Evolutionary conservation across 2,329 filamentous ascomycete genomes (phyloP).

Genomic region (Endocalyx cinctus): DNA sequence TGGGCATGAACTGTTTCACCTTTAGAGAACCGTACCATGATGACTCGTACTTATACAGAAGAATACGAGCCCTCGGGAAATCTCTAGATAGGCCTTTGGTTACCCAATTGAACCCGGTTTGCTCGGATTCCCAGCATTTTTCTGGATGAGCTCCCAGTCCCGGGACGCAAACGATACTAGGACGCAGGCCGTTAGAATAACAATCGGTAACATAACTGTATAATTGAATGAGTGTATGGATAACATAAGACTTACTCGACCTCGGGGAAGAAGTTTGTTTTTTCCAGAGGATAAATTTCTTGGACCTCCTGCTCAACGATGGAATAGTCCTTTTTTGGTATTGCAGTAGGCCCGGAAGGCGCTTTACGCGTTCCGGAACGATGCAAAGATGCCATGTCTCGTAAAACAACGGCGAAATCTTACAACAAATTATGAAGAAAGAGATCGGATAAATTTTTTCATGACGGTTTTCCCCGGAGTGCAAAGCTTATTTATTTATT

Average conservation of each 20-base stretch:
- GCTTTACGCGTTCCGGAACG: conserved; percentile 21
- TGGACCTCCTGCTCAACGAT: conserved; percentile 34
- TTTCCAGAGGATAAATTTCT: conserved; percentile 31
- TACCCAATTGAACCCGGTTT: conserved; percentile 31
- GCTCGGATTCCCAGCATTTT: conserved; percentile 27
- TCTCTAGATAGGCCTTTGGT: conserved; percentile 23
- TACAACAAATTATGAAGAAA: no score
- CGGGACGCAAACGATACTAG: conserved; percentile 32
- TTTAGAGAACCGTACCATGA: conserved; percentile 26
- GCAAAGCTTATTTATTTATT: no score
- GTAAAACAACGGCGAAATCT: no score
- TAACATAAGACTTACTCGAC: conserved; percentile 27
- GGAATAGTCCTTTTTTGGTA: conserved; percentile 29
- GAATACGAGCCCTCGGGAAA: conserved; percentile 28
- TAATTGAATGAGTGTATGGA: no score
- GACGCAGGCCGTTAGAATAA: conserved; percentile 39
- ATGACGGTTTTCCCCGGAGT: no score
- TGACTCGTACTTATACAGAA: conserved; percentile 32
- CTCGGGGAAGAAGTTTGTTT: conserved; percentile 24
- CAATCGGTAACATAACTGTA: no score
- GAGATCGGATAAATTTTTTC: no score
- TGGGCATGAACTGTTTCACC: conserved; percentile 19
- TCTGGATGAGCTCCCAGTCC: conserved; percentile 29
- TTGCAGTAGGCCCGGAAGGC: conserved; percentile 16
- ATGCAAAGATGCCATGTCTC: conserved; percentile 22